These are phyloP conservation scores for Spatholobus suberectus DNA, from an alignment of 306 rosid species.

Conservation along the genomic window DNA sequence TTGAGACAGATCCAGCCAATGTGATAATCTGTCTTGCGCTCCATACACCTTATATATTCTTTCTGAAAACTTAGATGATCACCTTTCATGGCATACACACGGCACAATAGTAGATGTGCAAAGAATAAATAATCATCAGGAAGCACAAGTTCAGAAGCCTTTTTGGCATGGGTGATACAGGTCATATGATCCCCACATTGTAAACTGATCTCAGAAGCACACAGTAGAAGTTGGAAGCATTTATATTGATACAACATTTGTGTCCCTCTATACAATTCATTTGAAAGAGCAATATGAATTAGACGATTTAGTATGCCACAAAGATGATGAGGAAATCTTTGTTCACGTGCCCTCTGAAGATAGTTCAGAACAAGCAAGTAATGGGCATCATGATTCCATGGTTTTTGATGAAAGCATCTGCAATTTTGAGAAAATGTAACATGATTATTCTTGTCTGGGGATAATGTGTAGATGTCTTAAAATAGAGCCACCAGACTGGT, in stretches of 20 bases:
- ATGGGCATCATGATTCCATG: constrained; percentile 77
- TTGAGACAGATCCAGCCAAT: constrained; percentile 94
- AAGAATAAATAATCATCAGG: constrained; percentile 71
- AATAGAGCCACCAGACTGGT: constrained; percentile 15
- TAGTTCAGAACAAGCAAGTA: constrained; percentile 85
- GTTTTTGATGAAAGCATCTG: constrained; percentile 86
- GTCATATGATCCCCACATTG: constrained; percentile 61
- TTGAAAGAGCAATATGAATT: constrained; percentile 62
- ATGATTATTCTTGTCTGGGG: constrained; percentile 29
- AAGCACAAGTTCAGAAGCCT: constrained; percentile 69
- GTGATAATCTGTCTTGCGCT: constrained; percentile 69
- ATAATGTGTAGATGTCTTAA: background rate
- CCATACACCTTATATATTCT: constrained; percentile 73
- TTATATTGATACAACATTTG: constrained; percentile 59
- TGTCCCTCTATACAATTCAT: constrained; percentile 50
- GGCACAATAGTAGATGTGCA: constrained; percentile 80
- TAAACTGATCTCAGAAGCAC: constrained; percentile 91
- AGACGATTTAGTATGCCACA: constrained; percentile 69
- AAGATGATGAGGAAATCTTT: constrained; percentile 81
- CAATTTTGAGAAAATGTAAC: constrained; percentile 36
- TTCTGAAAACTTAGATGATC: constrained; percentile 60
- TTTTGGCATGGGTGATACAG: constrained; percentile 71
- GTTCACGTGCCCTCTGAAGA: constrained; percentile 91
- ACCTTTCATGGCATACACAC: constrained; percentile 68
- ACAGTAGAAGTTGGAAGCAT: constrained; percentile 83